Evolutionary conservation across 1,139 yeast genomes (phyloP), one percentile per base, ranked within the genome.

Genomic region (Saccharomyces pastorianus): DNA sequence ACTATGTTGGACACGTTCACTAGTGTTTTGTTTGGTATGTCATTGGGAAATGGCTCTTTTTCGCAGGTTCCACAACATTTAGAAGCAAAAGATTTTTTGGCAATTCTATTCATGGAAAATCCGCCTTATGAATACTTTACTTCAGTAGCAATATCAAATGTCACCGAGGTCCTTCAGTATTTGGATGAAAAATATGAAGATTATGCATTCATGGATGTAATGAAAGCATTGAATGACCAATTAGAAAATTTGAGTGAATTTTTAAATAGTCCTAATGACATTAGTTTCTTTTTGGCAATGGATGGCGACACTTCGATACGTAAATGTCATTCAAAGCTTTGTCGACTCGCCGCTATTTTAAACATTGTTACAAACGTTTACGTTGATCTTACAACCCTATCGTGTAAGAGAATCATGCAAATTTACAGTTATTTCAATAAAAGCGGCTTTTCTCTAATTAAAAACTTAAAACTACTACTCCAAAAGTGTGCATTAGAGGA

Each of bases 41-140:
- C 70, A 4, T 54, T 67, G 29, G 71, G 68, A 44, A 66, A 66
- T 51, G 59, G 65, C 46, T 67, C 65, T 4, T 79, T 88, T 83
- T 78, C 76, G 8, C 63, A 68, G 13, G 74, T 78, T 11, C 74
- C 76, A 41, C 71, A 71, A 5, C 68, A 69, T 14, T 66, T 84
- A 9, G 68, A 73, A 0, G 74, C 77, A 57, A 71, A 73, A 8
- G 70, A 73, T 28, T 78, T 86, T 76, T 59, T 82, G 13, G 68
- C 70, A 1, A 60, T 71, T 17, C 59, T 73, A 8, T 61, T 68
- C 13, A 58, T 83, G 54, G 70, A 75, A 5, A 77, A 80, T 55
- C 78, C 81, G 0, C 85, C 93, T 0, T 83, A 75, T 65, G 90
- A 85, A 62, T 82, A 78, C 60, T 74, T 78, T 2, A 71, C 75